A percentile compares a stretch with the other conserved stretches of the same genome.
Evolutionary conservation across 1,284 basidiomycete species (phyloP).

Genomic region (Ustilago shanxiensis): DNA sequence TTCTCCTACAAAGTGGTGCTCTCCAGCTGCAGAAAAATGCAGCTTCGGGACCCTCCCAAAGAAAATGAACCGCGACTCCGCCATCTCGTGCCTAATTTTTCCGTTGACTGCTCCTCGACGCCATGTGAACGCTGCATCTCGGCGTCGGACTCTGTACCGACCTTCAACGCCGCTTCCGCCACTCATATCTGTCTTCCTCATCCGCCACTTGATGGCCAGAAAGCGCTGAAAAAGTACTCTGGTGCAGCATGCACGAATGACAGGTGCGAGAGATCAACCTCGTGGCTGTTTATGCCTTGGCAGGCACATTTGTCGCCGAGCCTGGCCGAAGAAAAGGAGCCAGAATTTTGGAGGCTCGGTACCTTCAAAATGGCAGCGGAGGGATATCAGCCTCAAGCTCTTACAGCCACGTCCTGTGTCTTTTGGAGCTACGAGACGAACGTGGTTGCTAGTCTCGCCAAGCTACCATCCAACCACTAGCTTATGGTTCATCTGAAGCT

Average conservation of each 20-base stretch:
- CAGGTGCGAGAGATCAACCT: neutral
- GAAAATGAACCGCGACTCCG: neutral
- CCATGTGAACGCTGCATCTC: slow-evolving; percentile 31
- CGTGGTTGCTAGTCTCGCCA: neutral
- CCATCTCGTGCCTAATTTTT: slow-evolving; percentile 11
- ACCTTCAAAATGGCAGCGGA: neutral
- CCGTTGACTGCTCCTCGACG: neutral
- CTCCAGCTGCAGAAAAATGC: slow-evolving; percentile 1
- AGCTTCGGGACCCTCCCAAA: slow-evolving; percentile 7
- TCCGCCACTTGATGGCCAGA: too few relatives aligned
- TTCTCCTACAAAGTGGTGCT: neutral
- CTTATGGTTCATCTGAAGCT: too few relatives aligned
- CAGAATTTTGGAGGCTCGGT: neutral
- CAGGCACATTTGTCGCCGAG: neutral
- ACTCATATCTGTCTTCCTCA: neutral
- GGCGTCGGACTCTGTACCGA: slow-evolving; percentile 22
- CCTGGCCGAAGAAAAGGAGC: neutral
- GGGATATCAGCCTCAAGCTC: neutral
- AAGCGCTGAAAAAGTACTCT: too few relatives aligned
- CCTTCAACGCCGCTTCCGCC: slow-evolving; percentile 5
- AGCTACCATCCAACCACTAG: neutral
- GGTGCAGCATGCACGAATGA: neutral
- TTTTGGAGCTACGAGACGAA: neutral
- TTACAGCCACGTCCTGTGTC: too few relatives aligned
- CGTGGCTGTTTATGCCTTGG: slow-evolving; percentile 5